Evolutionary conservation across 2,329 filamentous ascomycete genomes (phyloP), one percentile per base, ranked within the genome.

Genomic region (Alternaria novae-zelandiae): DNA sequence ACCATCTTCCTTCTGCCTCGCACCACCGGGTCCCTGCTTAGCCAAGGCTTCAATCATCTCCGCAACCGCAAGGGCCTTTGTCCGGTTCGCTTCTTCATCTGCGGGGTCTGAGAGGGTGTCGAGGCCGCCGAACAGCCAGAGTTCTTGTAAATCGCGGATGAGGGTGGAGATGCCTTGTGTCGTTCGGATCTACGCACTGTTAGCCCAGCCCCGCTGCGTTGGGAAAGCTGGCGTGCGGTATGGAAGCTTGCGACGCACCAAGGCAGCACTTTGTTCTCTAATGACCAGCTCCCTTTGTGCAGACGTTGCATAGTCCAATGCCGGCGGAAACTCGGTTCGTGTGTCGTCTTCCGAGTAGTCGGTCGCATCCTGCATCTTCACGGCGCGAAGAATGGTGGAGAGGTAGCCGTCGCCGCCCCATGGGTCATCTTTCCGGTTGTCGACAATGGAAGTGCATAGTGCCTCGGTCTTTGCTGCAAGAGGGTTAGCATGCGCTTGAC

Each of bases 81-180:
- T 63, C 36, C 63, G 61, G 23, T 67, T 70, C 59, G 58, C 57
- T 25, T 66, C 71, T 62, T 74, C 70, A n/a, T 79, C 76, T 21
- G 66, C 66, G 7, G 69, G 64, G 30, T 78, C 70, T 28, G 70
- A 66, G 2, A 90, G 74, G 0, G 87, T 89, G 60, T 89, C 84
- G 46, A 91, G 81, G 61, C 87, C 86, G 4, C 89, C 89, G 70
- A 90, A 90, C 6, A 90, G 81, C 89, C 89, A 91, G 21, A 88
- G 82, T 73, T 91, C 89, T 73, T 91, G 90, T 79, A 91, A 82
- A 25, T 85, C 83, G 21, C 89, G 85, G 25, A 87, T 88, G 13
- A 91, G 76, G 12, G 84, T 83, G 61, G 89, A 83, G 11, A 90
- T 81, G 58, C 90, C 88, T 79, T 91, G 88, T 13, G 86, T 85